Evolutionary conservation across 176 grass and related monocot species (phyloP).

Genomic region (Cenchrus americanus): DNA sequence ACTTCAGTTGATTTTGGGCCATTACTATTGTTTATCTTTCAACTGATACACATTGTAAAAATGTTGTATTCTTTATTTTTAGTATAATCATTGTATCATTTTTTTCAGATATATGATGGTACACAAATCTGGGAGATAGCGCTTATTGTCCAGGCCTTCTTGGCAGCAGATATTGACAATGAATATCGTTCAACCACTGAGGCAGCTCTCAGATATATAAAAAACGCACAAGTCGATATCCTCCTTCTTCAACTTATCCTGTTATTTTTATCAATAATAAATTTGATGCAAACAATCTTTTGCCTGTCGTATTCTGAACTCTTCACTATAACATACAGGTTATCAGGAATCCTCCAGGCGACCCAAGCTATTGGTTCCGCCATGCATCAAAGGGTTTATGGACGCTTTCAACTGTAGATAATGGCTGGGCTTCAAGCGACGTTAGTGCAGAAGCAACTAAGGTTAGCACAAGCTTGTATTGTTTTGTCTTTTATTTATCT

Average conservation of each 20-base stretch:
- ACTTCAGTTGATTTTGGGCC: no score
- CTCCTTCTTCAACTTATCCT: neutral
- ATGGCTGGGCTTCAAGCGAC: conserved; percentile 45
- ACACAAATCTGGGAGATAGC: conserved; percentile 62
- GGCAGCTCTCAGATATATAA: conserved; percentile 46
- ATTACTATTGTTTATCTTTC: no score
- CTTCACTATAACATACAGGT: neutral
- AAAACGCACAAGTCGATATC: conserved; percentile 40
- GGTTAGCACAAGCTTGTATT: neutral
- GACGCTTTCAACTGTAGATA: conserved; percentile 47
- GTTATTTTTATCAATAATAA: no score
- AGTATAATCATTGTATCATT: no score
- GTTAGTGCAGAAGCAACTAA: conserved; percentile 23
- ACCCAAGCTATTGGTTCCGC: conserved; percentile 38
- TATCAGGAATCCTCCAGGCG: conserved; percentile 30
- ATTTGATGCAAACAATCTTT: no score
- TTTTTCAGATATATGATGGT: conserved; percentile 53
- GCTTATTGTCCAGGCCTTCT: conserved; percentile 60
- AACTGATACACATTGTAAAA: no score
- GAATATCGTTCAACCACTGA: conserved; percentile 46
- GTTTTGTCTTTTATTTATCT: neutral
- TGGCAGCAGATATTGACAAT: conserved; percentile 34
- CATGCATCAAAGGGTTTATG: conserved; percentile 53
- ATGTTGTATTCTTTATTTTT: no score
- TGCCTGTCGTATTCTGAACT: no score